Percentiles rank a stretch among this genome's conserved stretches.
Conservation (phyloP, 2,329 filamentous ascomycete species). For the Aphanocladium album region DNA sequence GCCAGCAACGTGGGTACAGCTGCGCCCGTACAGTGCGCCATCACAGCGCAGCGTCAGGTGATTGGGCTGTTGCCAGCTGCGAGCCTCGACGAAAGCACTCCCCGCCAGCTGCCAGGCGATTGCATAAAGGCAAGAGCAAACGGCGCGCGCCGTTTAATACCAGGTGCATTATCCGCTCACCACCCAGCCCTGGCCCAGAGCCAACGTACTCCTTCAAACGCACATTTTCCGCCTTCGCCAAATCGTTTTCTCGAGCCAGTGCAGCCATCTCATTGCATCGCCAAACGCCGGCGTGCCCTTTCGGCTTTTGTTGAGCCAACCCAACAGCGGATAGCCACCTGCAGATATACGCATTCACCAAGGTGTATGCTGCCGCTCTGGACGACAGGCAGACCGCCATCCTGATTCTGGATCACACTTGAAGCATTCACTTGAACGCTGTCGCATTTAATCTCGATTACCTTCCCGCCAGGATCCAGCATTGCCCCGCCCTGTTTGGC, state of each 20-base stretch:
- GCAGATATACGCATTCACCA: neutral
- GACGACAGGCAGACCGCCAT: neutral
- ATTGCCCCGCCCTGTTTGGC: neutral
- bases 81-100: neutral
- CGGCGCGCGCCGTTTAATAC: neutral
- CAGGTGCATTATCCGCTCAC: neutral
- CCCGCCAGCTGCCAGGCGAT: neutral
- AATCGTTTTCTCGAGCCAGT: neutral
- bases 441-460: neutral
- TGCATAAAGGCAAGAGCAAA: constrained; percentile 4
- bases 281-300: neutral
- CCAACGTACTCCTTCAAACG: neutral
- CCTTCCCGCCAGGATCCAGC: neutral
- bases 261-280: neutral
- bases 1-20: neutral
- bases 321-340: neutral
- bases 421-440: neutral
- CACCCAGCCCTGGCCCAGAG: neutral
- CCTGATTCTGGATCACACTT: neutral
- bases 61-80: constrained; percentile 1
- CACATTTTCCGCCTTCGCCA: neutral
- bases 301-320: neutral
- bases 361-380: neutral
- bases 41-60: constrained; percentile 1
- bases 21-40: neutral